Base-by-base conservation (phyloP, 2,329 filamentous ascomycete species). In the Knufia petricola region DNA sequence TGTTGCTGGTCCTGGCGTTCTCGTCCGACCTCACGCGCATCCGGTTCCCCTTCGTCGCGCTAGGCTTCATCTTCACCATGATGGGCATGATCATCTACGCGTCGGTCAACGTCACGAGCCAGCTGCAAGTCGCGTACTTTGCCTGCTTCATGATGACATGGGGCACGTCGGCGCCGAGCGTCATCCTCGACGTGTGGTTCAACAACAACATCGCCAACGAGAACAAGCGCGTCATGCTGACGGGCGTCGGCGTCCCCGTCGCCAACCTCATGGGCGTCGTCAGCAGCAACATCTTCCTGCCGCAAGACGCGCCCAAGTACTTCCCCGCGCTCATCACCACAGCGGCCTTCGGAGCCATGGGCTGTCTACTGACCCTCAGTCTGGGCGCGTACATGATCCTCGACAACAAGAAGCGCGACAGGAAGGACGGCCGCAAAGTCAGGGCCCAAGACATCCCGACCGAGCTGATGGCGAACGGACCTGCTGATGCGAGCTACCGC, bases 131-230 rank as follows among this genome's bases (percentile, higher is more conserved):
- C 1, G 84, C 83, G 0, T 88, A 88, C 60, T 87, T 81, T 55
- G 82, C 84, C 3, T 81, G 76, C 48, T 89, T 88, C 63, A 84
- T 88, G 81, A 87, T 88, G 82, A 84, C 80, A 9, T 87, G 83
- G 80, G 85, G 85, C 13, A 87, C 83, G 0, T 82, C 79, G 1
- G 84, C 84, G 0, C 84, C 85, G 0, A 84, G 79, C 0, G 84
- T 88, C 7, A 70, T 89, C 10, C 69, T 82, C 13, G 68, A 79
- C 55, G 71, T 78, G 49, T 83, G 81, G 81, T 88, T 87, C 67
- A 89, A 86, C 67, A 89, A 89, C 70, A 90, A 90, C 61, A 77
- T 87, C 49, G 84, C 84, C 1, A 77, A 89, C 58, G 85, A 89
- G 64, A 81, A 82, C 50, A 77, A 80, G 31, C 80, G 85, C 40